These are phyloP conservation scores for Candida jianshihensis DNA, from an alignment of 805 yeast genomes.

Conservation along the genomic window DNA sequence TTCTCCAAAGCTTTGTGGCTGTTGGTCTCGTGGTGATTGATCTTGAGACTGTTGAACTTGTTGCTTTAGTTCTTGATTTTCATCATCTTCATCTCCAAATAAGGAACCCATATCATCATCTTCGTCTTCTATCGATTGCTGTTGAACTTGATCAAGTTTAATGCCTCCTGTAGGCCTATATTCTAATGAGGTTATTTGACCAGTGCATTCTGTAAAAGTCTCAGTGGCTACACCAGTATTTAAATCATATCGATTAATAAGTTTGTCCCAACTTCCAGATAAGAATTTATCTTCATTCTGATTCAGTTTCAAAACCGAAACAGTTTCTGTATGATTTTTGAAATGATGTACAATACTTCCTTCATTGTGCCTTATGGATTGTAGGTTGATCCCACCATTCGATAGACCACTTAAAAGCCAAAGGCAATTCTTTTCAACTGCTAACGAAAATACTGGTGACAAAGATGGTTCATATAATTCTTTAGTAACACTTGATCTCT, in stretches of 20 bases:
- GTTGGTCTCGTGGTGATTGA: too few relatives aligned
- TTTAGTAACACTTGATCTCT: conserved; percentile 29
- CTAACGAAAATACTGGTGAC: conserved; percentile 85
- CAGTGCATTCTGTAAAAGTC: conserved; percentile 50
- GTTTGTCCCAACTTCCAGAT: conserved; percentile 89
- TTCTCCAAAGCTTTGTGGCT: conserved; percentile 5
- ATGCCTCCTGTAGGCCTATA: conserved; percentile 49
- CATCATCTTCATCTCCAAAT: conserved; percentile 52
- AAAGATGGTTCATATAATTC: conserved; percentile 44
- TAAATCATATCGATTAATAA: conserved; percentile 78
- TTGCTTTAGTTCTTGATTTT: conserved; percentile 9
- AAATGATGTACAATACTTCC: conserved; percentile 78
- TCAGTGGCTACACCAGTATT: conserved; percentile 53
- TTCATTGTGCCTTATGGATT: conserved; percentile 75
- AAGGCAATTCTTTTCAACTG: conserved; percentile 71
- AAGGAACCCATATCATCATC: conserved; percentile 47
- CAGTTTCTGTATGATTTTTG: conserved; percentile 62
- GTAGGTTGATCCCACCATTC: conserved; percentile 82
- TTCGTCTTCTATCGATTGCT: conserved; percentile 15
- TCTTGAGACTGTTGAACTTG: background rate
- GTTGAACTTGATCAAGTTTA: conserved; percentile 13
- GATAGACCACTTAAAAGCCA: conserved; percentile 82
- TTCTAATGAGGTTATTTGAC: conserved; percentile 74
- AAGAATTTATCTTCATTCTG: conserved; percentile 54
- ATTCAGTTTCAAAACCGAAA: conserved; percentile 64